These are phyloP conservation scores for Talaromyces sp. DNA, from an alignment of 2,329 filamentous ascomycete species.

Conservation along the genomic window DNA sequence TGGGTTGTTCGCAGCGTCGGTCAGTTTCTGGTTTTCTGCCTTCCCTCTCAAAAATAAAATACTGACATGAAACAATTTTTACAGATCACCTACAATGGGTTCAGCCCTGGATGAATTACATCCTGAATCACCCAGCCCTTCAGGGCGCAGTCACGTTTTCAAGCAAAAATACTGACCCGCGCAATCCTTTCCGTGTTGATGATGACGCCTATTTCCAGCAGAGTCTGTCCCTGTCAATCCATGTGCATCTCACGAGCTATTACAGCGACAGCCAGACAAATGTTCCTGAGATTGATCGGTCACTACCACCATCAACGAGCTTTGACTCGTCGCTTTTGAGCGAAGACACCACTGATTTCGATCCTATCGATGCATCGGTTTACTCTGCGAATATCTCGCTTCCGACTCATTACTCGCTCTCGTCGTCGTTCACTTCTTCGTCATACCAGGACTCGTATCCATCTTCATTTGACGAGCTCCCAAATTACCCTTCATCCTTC, in stretches of 20 bases:
- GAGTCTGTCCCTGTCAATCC: conserved; percentile 67
- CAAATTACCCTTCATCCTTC: background rate
- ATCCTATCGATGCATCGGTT: background rate
- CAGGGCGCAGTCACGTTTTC: conserved; percentile 5
- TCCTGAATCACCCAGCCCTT: conserved; percentile 8
- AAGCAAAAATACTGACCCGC: conserved; percentile 58
- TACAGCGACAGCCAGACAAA: conserved; percentile 4
- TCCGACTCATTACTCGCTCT: background rate
- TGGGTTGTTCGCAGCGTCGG: conserved; percentile 47
- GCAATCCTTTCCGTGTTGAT: background rate
- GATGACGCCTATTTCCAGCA: conserved; percentile 55
- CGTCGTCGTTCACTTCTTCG: background rate
- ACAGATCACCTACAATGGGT: conserved; percentile 86
- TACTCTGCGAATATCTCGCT: background rate
- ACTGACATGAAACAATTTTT: too few relatives aligned
- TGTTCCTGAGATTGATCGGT: background rate
- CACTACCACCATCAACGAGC: background rate
- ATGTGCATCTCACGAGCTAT: conserved; percentile 9
- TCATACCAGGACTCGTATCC: background rate
- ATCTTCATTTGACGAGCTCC: background rate
- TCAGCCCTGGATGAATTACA: conserved; percentile 61
- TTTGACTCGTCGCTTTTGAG: background rate
- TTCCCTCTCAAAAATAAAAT: too few relatives aligned
- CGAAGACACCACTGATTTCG: background rate
- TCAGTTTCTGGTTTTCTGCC: too few relatives aligned